phyloP scores from a whole-genome alignment of 1,139 yeast genomes.

The Saccharomycopsis hybrid region DNA sequence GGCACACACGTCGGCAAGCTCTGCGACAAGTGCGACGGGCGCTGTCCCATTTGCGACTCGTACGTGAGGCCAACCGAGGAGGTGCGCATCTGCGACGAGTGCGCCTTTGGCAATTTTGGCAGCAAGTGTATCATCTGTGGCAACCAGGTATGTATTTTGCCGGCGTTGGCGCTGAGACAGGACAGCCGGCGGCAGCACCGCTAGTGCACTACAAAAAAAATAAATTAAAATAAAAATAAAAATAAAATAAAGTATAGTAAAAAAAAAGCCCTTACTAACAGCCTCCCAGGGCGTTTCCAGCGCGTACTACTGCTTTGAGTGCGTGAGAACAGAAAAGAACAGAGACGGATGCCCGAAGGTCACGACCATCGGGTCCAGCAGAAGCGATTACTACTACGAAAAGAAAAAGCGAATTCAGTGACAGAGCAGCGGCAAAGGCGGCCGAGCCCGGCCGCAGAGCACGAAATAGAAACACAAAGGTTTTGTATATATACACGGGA shows the following conservation, averaged over 20 bases:
- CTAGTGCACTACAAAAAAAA: too few species aligned
- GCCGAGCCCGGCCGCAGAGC: background rate
- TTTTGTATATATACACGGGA: too few species aligned
- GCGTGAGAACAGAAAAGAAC: constrained; percentile 73
- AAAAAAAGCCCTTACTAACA: background rate
- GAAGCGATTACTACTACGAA: constrained; percentile 62
- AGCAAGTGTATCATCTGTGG: constrained; percentile 76
- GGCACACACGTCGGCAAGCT: constrained; percentile 66
- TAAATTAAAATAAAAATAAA: too few species aligned
- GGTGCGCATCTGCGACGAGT: constrained; percentile 78
- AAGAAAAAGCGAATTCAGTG: constrained; percentile 34
- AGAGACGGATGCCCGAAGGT: constrained; percentile 93
- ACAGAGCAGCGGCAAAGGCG: too few species aligned
- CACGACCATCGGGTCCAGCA: constrained; percentile 69
- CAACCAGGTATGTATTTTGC: constrained; percentile 23
- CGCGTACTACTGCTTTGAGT: constrained; percentile 83
- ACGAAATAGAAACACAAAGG: too few species aligned
- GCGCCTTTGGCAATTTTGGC: constrained; percentile 64
- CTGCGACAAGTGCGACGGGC: constrained; percentile 85
- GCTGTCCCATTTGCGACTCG: constrained; percentile 89
- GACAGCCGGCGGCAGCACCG: constrained; percentile 9
- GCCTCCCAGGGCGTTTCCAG: constrained; percentile 43
- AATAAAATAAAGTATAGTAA: too few species aligned
- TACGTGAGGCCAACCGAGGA: constrained; percentile 67
- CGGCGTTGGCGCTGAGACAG: too few species aligned